Conservation (phyloP, 768 basidiomycete genomes). For the Suillus subluteus region DNA sequence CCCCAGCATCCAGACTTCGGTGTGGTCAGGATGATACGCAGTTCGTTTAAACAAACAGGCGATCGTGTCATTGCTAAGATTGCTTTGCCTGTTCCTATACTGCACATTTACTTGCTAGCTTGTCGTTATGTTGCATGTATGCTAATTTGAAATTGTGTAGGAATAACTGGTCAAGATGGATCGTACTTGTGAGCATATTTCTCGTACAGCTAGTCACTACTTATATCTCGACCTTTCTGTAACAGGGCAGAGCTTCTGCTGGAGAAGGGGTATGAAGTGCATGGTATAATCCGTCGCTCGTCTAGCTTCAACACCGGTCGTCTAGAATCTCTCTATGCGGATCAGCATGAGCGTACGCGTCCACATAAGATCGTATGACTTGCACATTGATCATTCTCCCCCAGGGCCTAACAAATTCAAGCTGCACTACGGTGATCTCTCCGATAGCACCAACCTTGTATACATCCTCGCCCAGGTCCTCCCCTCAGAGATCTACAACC, state of each 20-base stretch:
- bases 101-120: conserved; percentile 6
- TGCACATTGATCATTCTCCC: conserved; percentile 4
- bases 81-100: background rate
- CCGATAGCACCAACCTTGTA: conserved; percentile 96
- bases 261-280: conserved; percentile 88
- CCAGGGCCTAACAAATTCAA: conserved; percentile 77
- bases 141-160: conserved; percentile 40
- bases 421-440: conserved; percentile 90
- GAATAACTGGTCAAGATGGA: conserved; percentile 96
- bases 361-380: conserved; percentile 11
- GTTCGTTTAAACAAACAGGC: background rate
- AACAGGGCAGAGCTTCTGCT: conserved; percentile 80
- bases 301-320: conserved; percentile 98
- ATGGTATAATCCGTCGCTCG: conserved; percentile 95
- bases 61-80: background rate
- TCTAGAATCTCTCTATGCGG: conserved; percentile 90
- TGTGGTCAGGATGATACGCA: background rate
- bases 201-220: conserved; percentile 1
- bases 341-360: conserved; percentile 85
- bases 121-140: background rate
- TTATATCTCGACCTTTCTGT: conserved; percentile 12
- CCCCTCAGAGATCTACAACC: conserved; percentile 96
- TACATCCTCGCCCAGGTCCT: conserved; percentile 95
- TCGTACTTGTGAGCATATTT: conserved; percentile 77
- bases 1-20: background rate